Base-by-base conservation (phyloP, 805 yeast species). In the Wickerhamiella azymoides region DNA sequence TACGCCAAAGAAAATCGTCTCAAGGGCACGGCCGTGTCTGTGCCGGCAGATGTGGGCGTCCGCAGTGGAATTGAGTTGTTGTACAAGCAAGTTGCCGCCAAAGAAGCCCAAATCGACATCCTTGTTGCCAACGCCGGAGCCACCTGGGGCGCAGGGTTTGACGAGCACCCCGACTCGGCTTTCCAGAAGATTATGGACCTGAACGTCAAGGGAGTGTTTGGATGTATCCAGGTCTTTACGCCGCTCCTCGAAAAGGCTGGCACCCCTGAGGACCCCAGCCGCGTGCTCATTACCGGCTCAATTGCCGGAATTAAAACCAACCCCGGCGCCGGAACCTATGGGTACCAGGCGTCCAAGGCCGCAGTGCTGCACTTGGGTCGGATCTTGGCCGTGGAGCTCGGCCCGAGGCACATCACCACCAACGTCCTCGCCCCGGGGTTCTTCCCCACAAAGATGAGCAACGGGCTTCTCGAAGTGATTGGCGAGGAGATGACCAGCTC, bases 121-220 rank as follows among this genome's bases (percentile, higher is more conserved):
- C 67, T 80, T 50, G 68, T 79, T 54, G 84, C 86, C 41, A 81
- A 80, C 55, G 88, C 89, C 5, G 89, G 89, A 26, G 85, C 86
- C 8, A 63, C 80, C 11, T 80, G 88, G 88, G 88, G 86, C 16
- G 79, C 76, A 1, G 73, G 73, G 10, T 60, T 81, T 41, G 76
- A 68, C 33, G 62, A 64, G 10, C 86, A 81, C 56, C 76, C 84
- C 2, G 75, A 74, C 25, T 49, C 62, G 3, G 84, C 83, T 1
- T 59, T 80, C 52, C 73, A 70, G 52, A 79, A 79, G 59, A 80
- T 81, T 6, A 58, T 79, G 57, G 71, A 69, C 41, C 69, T 81
- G 54, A 80, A 80, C 54, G 70, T 81, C 21, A 71, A 72, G 48
- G 82, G 85, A 13, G 85, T 81, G 24, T 81, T 77, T 63, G 69